Evolutionary conservation across 495 filamentous ascomycete species (phyloP).

Genomic region (Gamarada debralockiae): DNA sequence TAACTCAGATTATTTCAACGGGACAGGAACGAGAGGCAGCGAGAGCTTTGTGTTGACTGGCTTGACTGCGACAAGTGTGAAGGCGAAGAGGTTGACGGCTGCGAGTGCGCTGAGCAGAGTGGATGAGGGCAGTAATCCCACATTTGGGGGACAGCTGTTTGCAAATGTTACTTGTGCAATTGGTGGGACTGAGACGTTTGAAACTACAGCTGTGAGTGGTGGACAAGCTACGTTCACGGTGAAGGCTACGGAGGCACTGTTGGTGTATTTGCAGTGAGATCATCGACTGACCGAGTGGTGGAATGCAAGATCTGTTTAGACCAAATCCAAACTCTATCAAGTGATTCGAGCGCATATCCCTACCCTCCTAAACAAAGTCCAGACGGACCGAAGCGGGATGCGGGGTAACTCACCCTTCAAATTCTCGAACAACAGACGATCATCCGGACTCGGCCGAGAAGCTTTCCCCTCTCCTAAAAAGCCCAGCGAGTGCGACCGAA

Average conservation of each 20-base stretch:
- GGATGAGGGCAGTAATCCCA: conserved; percentile 42
- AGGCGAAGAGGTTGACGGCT: conserved; percentile 51
- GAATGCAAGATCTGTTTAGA: too few species aligned
- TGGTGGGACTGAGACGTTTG: conserved; percentile 38
- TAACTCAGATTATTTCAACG: conserved; percentile 55
- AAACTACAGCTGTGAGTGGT: conserved; percentile 34
- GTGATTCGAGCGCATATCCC: too few species aligned
- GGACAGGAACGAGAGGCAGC: conserved; percentile 38
- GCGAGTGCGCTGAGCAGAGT: conserved; percentile 43
- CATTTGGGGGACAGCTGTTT: conserved; percentile 51
- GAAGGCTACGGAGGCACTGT: conserved; percentile 50
- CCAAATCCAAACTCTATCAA: too few species aligned
- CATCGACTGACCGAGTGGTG: too few species aligned
- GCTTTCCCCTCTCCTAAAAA: too few species aligned
- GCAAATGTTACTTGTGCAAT: conserved; percentile 48
- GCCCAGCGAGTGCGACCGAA: too few species aligned
- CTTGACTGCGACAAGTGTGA: conserved; percentile 32
- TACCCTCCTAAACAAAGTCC: too few species aligned
- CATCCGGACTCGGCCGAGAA: too few species aligned
- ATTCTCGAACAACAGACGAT: too few species aligned
- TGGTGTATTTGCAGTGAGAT: conserved; percentile 45
- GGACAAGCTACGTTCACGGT: conserved; percentile 44
- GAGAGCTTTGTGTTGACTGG: conserved; percentile 45
- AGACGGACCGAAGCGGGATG: too few species aligned
- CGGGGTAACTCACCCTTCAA: too few species aligned